A percentile compares a stretch with the other conserved stretches of the same genome.
Conservation (phyloP, 2,329 filamentous ascomycete genomes). For the Claviceps maximensis region DNA sequence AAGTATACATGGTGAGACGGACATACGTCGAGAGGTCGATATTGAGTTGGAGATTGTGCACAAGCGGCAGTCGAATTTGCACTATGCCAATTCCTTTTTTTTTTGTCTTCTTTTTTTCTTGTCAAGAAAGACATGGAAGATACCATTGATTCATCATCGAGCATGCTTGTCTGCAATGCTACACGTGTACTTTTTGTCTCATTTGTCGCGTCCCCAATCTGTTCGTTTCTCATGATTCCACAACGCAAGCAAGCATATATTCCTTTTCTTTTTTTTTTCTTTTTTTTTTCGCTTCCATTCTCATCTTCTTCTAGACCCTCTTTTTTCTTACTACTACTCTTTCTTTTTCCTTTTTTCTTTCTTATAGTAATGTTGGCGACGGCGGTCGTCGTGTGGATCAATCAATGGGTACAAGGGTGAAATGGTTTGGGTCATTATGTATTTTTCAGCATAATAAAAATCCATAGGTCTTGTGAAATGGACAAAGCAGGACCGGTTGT, state of each 20-base stretch:
- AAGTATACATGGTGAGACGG: background rate
- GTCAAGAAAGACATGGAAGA: conserved; percentile 25
- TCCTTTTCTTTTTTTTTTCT: too few species aligned
- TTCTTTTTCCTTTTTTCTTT: background rate
- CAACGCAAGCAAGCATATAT: background rate
- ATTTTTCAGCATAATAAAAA: background rate
- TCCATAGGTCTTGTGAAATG: background rate
- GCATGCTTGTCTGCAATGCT: conserved; percentile 17
- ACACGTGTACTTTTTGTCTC: conserved; percentile 10
- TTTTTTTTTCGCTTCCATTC: background rate
- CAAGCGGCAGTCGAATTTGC: background rate
- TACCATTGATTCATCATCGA: conserved; percentile 28
- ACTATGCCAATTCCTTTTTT: background rate
- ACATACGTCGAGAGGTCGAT: too few species aligned
- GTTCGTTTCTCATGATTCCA: conserved; percentile 3
- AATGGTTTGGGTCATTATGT: background rate
- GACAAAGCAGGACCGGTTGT: background rate
- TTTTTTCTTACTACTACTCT: background rate
- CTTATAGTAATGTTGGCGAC: background rate
- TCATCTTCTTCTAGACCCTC: background rate
- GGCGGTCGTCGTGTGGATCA: background rate
- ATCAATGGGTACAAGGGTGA: background rate
- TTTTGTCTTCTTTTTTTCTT: conserved; percentile 14
- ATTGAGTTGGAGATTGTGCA: background rate
- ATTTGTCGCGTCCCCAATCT: conserved; percentile 8